phyloP scores from a whole-genome alignment of 1,284 basidiomycete species.

The Boletellus sp. region DNA sequence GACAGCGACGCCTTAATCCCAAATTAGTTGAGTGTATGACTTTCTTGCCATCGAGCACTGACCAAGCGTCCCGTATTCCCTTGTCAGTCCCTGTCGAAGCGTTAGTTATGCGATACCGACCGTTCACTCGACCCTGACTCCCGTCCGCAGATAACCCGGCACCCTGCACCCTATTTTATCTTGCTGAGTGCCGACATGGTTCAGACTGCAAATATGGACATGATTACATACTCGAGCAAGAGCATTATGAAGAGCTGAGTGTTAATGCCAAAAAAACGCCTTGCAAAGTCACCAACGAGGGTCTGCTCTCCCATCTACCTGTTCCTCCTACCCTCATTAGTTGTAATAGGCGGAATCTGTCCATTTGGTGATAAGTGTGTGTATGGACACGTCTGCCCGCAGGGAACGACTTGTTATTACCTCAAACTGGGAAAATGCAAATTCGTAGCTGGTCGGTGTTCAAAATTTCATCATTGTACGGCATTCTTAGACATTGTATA shows the following conservation, averaged over 20 bases:
- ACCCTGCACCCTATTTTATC: constrained; percentile 60
- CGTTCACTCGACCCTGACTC: constrained; percentile 8
- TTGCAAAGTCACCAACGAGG: constrained; percentile 53
- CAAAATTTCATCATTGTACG: constrained; percentile 14
- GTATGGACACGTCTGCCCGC: constrained; percentile 57
- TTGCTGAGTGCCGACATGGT: constrained; percentile 53
- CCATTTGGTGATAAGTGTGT: constrained; percentile 55
- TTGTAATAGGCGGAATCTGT: constrained; percentile 46
- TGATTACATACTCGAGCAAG: constrained; percentile 50
- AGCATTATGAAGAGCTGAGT: constrained; percentile 49
- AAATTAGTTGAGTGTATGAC: constrained; percentile 53
- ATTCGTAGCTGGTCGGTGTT: constrained; percentile 50
- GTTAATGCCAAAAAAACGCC: constrained; percentile 56
- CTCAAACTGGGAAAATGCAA: constrained; percentile 54
- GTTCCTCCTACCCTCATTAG: constrained; percentile 4
- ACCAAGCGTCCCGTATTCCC: constrained; percentile 13
- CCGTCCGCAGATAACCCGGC: constrained; percentile 47
- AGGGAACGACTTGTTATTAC: constrained; percentile 46
- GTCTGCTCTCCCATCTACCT: constrained; percentile 25
- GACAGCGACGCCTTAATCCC: constrained; percentile 44
- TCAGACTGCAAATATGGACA: constrained; percentile 55
- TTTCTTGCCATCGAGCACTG: too few species aligned
- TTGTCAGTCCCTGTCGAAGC: constrained; percentile 51
- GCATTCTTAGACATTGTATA: constrained; percentile 21
- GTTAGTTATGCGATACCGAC: constrained; percentile 36